Evolutionary conservation across 1,284 basidiomycete species (phyloP), one percentile per base, ranked within the genome.

Genomic region (Irpex sp.): DNA sequence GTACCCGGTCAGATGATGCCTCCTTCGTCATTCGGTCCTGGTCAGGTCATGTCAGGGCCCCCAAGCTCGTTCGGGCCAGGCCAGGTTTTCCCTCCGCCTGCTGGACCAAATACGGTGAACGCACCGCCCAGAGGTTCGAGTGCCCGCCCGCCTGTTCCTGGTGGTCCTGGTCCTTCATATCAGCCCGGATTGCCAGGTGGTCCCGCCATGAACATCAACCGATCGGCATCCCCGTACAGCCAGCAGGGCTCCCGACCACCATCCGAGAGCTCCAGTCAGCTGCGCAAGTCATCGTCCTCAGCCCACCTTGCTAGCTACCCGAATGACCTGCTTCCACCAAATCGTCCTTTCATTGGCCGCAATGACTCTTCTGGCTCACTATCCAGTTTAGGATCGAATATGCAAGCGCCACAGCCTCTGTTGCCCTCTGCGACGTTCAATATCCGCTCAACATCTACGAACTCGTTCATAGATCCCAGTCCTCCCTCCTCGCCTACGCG

Each of bases 401-500:
- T 84, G 60, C 77, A 78, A 61, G 77, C 81, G 17, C 79, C 81
- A 7, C 81, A 81, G 63, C 76, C 80, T 1, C 67, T 90, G 63
- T 75, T 89, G 19, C 89, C 90, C 6, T 90, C 89, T 11, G 81
- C 83, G 36, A 81, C 86, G 64, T 71, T 84, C 66, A 78, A 78
- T 60, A 75, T 81, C 62, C 81, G 83, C 56, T 77, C 79, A 13
- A 87, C 87, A 6, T 76, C 81, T 64, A 77, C 75, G 8, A 79
- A 79, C 54, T 84, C 85, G 0, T 84, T 86, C 68, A 81, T 85
- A 57, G 88, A 90, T 59, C 85, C 85, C 21, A 92, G 90, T 69
- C 92, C 93, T 36, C 92, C 93, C 0, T 81, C 82, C 53, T 94
- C 92, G 4, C 93, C 93, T 3, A 79, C 84, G 1, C 82, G 86